Percentiles rank a stretch among this genome's conserved stretches.
Evolutionary conservation across 192 early-diverging fungal genomes (phyloP).

Genomic region (Gaertneriomyces sp.): DNA sequence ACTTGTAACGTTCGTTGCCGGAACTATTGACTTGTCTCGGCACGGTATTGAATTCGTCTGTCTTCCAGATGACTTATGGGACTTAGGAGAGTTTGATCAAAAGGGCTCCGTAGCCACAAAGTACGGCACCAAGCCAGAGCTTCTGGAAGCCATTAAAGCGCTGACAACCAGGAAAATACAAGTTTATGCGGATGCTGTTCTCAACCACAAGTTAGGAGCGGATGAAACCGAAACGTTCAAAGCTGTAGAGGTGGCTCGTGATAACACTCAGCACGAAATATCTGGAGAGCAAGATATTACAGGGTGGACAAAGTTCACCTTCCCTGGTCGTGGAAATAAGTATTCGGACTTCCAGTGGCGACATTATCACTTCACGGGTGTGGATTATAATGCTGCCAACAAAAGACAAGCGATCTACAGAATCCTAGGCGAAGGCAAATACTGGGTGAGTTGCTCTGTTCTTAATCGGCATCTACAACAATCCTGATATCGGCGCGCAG

Average conservation of each 20-base stretch:
- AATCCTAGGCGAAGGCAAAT: conserved; percentile 44
- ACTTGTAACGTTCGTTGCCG: conserved; percentile 4
- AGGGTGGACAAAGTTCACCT: conserved; percentile 43
- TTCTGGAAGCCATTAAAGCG: conserved; percentile 39
- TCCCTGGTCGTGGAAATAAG: conserved; percentile 37
- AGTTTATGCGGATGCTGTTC: conserved; percentile 43
- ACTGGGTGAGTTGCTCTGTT: conserved; percentile 27
- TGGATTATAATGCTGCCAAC: conserved; percentile 44
- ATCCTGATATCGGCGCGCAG: background rate
- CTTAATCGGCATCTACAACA: background rate
- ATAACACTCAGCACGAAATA: conserved; percentile 40
- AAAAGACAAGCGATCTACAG: conserved; percentile 39
- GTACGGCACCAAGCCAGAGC: conserved; percentile 46
- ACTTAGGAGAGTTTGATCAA: conserved; percentile 49
- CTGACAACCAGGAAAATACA: conserved; percentile 31
- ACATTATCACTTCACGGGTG: conserved; percentile 41
- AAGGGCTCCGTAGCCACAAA: conserved; percentile 47
- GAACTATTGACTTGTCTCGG: background rate
- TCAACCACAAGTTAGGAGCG: conserved; percentile 45
- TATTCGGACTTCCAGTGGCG: conserved; percentile 43
- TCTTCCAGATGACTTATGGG: conserved; percentile 44
- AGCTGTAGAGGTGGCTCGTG: conserved; percentile 35
- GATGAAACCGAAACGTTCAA: conserved; percentile 44
- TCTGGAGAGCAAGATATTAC: conserved; percentile 35
- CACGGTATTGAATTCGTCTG: background rate